Conservation (phyloP, 192 early-diverging fungal species). For the Coemansia reversa region DNA sequence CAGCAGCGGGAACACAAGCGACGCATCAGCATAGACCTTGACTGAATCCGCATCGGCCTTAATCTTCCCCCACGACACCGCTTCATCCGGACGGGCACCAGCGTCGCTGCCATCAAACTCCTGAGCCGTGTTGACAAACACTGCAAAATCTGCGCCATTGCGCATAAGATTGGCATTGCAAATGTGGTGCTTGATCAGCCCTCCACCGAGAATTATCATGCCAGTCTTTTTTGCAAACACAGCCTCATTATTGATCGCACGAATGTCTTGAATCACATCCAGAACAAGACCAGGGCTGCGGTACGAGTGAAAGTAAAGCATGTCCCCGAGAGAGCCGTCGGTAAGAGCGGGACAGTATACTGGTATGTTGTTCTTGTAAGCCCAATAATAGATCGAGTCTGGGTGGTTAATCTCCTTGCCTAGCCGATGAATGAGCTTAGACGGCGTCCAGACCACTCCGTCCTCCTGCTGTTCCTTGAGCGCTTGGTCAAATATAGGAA, state of each 20-base stretch:
- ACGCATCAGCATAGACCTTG: constrained; percentile 94
- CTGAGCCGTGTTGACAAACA: constrained; percentile 96
- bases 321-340: constrained; percentile 96
- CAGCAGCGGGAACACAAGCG: constrained; percentile 89
- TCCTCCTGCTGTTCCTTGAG: constrained; percentile 86
- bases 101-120: constrained; percentile 99
- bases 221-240: constrained; percentile 97
- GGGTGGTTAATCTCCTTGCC: constrained; percentile 89
- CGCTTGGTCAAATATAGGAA: constrained; percentile 91
- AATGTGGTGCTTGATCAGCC: constrained; percentile 97
- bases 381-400: constrained; percentile 96
- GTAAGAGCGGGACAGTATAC: constrained; percentile 97
- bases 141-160: constrained; percentile 95
- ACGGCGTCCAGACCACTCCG: constrained; percentile 86
- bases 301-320: constrained; percentile 99
- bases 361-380: constrained; percentile 95
- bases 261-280: constrained; percentile 91
- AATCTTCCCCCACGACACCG: constrained; percentile 99
- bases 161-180: constrained; percentile 99
- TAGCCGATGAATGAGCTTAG: constrained; percentile 81
- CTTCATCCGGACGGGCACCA: constrained; percentile 96
- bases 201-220: constrained; percentile 95
- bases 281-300: constrained; percentile 91
- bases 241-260: constrained; percentile 87
- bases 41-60: constrained; percentile 73